Percentiles rank a stretch among this genome's conserved stretches.
phyloP scores from a whole-genome alignment of 345 rosid species.

The Citrus inodora region DNA sequence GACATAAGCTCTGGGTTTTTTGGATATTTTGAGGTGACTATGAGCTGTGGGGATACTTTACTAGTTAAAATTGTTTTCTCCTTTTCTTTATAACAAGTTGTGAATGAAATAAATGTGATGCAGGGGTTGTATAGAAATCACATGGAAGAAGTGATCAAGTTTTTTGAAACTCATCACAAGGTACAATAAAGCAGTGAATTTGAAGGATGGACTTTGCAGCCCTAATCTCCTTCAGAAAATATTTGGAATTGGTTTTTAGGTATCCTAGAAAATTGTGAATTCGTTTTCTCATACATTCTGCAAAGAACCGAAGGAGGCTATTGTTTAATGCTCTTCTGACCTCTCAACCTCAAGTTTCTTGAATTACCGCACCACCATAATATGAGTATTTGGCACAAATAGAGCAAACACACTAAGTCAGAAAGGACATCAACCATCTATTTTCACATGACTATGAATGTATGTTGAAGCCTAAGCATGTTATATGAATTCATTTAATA shows the following conservation, averaged over 20 bases:
- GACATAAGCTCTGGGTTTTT: conserved; percentile 89
- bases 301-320: neutral
- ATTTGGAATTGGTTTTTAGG: neutral
- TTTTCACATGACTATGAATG: neutral
- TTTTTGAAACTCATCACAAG: conserved; percentile 92
- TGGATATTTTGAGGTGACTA: conserved; percentile 77
- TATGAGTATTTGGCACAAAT: neutral
- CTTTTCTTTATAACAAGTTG: neutral
- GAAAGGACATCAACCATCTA: neutral
- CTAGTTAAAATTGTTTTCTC: neutral
- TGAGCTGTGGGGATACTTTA: conserved; percentile 6
- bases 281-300: neutral
- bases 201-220: neutral
- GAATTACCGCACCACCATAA: neutral
- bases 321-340: neutral
- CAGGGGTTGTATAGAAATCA: conserved; percentile 92
- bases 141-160: conserved; percentile 93
- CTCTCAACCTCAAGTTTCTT: neutral
- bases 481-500: neutral
- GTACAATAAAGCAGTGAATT: conserved; percentile 25
- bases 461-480: neutral
- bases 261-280: neutral
- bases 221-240: neutral
- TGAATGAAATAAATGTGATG: conserved; percentile 21
- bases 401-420: neutral